Evolutionary conservation across 768 basidiomycete genomes (phyloP), one percentile per base, ranked within the genome.

Genomic region (Leccinum subgranulosum): DNA sequence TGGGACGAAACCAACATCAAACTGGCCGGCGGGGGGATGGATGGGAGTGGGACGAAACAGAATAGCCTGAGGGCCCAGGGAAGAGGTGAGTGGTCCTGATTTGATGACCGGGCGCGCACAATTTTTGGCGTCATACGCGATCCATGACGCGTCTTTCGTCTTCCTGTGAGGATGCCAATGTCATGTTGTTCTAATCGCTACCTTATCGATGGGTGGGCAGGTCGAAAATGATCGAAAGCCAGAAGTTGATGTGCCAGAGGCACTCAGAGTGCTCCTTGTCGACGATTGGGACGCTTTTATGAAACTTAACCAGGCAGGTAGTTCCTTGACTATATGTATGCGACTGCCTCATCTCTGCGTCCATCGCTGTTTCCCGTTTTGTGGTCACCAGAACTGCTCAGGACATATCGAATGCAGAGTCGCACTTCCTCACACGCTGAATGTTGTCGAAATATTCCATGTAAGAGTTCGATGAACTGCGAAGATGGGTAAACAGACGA

Each of bases 221-320:
- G 91, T 91, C 53, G 94, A 96, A 25, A 82, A 77, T 59, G 77
- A 77, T 67, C 86, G 84, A 71, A 86, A 89, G 62, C 88, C 92
- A 1, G 95, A 98, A 92, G 75, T 79, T 99, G 51, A 83, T 57
- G 86, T 97, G 4, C 97, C 96, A 0, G 97, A 98, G 65, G 72
- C 82, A n/a, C 80, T 98, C 60, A 98, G 97, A 72, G 81, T 86
- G 28, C 80, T 89, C 50, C 79, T 99, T 36, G 94, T 98, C 3
- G 94, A 98, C 67, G 97, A 98, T 64, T 99, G 97, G 97, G 96
- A 98, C 73, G 84, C 87, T 5, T 86, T 98, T 41, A 98, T 96
- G 54, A 98, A 97, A 77, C 91, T 94, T 69, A 85, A 86, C 64
- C 90, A 94, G 83, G 96, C 89, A 57, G 36, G 74, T 60, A 28